Conservation (phyloP, 75 land plant genomes). For the Adiantum capillusveneris region DNA sequence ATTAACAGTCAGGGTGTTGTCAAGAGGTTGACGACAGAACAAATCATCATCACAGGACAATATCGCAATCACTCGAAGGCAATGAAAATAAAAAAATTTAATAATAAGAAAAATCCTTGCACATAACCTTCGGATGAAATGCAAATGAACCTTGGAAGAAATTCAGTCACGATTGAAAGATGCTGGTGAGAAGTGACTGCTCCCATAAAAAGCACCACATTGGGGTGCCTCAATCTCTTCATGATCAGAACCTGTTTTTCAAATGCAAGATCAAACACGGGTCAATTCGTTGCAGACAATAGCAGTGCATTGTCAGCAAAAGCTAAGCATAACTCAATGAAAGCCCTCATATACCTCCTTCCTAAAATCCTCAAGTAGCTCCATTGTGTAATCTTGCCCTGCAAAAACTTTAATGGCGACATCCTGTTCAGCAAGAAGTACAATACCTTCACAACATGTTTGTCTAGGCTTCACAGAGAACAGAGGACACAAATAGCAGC, state of each 20-base stretch:
- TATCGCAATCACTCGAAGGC: too few species aligned
- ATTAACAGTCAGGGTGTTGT: too few species aligned
- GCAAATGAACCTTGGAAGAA: slow-evolving; percentile 64
- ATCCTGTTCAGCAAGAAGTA: not conserved
- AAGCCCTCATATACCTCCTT: slow-evolving; percentile 1
- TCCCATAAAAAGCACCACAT: slow-evolving; percentile 90
- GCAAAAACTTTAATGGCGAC: slow-evolving; percentile 3
- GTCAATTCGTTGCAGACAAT: not conserved
- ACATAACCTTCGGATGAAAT: not conserved
- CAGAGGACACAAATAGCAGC: not conserved
- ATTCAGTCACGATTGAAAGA: slow-evolving; percentile 84
- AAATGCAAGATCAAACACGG: not conserved
- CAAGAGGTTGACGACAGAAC: too few species aligned
- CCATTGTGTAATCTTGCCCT: slow-evolving; percentile 3
- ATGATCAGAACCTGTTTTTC: slow-evolving; percentile 24
- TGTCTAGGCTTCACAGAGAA: not conserved
- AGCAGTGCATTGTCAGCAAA: not conserved
- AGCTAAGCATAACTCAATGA: not conserved
- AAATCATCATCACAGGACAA: too few species aligned
- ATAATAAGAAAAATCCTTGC: not conserved
- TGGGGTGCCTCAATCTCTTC: slow-evolving; percentile 75
- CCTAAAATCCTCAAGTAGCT: slow-evolving; percentile 3
- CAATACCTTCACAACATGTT: not conserved
- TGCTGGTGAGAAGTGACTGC: slow-evolving; percentile 64
- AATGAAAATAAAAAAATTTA: too few species aligned